Evolutionary conservation across 2,329 filamentous ascomycete species (phyloP).

Genomic region (Bretziella fagacearum): DNA sequence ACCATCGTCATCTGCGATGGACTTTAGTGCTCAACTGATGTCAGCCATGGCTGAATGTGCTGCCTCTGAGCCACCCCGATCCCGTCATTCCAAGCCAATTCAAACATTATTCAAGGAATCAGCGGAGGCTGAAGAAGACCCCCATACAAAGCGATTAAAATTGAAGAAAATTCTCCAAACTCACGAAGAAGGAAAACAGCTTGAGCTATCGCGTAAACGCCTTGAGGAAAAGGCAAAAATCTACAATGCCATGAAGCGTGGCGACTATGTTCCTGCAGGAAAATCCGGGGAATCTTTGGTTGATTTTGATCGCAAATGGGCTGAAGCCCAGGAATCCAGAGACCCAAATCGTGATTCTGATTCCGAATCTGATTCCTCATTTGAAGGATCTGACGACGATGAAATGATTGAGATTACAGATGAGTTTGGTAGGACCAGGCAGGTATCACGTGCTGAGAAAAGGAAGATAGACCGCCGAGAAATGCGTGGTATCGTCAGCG

Average conservation of each 20-base stretch:
- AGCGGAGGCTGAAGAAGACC: background rate
- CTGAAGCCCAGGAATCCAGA: conserved; percentile 42
- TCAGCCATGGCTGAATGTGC: conserved; percentile 50
- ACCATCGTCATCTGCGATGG: conserved; percentile 51
- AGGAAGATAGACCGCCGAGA: conserved; percentile 41
- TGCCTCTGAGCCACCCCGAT: conserved; percentile 18
- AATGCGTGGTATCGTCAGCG: background rate
- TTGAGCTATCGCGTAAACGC: conserved; percentile 55
- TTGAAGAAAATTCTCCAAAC: conserved; percentile 27
- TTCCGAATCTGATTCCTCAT: conserved; percentile 18
- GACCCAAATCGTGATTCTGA: conserved; percentile 27
- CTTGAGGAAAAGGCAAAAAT: conserved; percentile 82
- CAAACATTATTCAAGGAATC: conserved; percentile 3
- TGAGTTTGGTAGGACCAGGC: conserved; percentile 74
- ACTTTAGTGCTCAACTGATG: conserved; percentile 78
- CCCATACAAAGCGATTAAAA: conserved; percentile 1
- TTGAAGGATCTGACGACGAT: conserved; percentile 23
- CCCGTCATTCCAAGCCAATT: background rate
- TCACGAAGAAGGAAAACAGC: conserved; percentile 45
- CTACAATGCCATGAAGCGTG: conserved; percentile 79
- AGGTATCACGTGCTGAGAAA: conserved; percentile 52
- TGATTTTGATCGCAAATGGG: conserved; percentile 96
- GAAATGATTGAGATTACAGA: conserved; percentile 77
- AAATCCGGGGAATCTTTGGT: conserved; percentile 53
- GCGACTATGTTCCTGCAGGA: conserved; percentile 58